Percentiles rank a stretch among this genome's conserved stretches.
Conservation (phyloP, 768 basidiomycete genomes). For the Boletales sp. region DNA sequence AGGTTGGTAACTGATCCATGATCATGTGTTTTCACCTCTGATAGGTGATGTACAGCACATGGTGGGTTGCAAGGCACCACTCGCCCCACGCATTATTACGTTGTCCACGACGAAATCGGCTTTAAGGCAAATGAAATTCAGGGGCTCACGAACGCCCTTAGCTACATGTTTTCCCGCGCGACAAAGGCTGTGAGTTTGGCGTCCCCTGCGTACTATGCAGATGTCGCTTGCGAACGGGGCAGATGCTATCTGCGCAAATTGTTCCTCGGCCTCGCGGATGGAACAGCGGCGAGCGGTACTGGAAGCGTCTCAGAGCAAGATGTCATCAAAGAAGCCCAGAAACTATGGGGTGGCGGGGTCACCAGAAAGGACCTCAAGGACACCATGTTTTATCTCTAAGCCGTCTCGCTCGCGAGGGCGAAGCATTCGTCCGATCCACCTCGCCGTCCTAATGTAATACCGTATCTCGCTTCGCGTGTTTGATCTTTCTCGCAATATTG, state of each 20-base stretch:
- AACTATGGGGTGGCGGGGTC: conserved; percentile 57
- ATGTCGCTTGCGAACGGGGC: conserved; percentile 52
- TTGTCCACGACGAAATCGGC: conserved; percentile 51
- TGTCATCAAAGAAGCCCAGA: conserved; percentile 50
- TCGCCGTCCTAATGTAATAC: background rate
- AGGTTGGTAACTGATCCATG: conserved; percentile 25
- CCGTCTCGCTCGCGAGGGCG: background rate
- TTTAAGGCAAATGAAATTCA: conserved; percentile 50
- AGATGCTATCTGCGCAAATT: conserved; percentile 50
- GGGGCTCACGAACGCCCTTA: conserved; percentile 50
- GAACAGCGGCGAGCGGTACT: conserved; percentile 29
- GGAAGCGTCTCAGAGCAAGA: conserved; percentile 42
- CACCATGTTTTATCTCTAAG: conserved; percentile 75
- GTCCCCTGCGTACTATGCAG: conserved; percentile 41
- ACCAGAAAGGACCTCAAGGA: conserved; percentile 48
- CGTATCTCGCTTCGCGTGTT: background rate
- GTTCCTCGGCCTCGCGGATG: conserved; percentile 34
- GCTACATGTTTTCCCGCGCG: conserved; percentile 58
- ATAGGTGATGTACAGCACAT: conserved; percentile 28
- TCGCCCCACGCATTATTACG: conserved; percentile 53
- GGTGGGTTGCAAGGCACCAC: conserved; percentile 48
- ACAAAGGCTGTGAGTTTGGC: conserved; percentile 43
- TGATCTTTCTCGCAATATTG: background rate
- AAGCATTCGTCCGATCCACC: background rate
- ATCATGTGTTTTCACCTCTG: background rate